Percentiles rank a stretch among this genome's conserved stretches.
These are phyloP conservation scores for Candida verbasci DNA, from an alignment of 805 yeast species.

Conservation along the genomic window DNA sequence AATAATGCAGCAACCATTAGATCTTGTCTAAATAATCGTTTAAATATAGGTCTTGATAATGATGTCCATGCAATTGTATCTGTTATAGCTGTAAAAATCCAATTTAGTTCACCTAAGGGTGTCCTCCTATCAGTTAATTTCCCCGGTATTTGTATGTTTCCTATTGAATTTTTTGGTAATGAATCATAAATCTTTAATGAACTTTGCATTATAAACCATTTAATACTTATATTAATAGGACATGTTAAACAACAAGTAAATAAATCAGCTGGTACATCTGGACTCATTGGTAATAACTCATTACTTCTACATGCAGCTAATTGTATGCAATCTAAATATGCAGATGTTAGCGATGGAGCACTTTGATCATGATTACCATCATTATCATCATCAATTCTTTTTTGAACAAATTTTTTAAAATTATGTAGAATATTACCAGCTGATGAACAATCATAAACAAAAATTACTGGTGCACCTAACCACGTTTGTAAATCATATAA, in stretches of 20 bases:
- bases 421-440: conserved; percentile 92
- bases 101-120: conserved; percentile 90
- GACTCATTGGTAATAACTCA: conserved; percentile 87
- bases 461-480: conserved; percentile 97
- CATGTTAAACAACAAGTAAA: conserved; percentile 94
- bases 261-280: conserved; percentile 91
- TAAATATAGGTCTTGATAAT: conserved; percentile 81
- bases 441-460: conserved; percentile 89
- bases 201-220: conserved; percentile 86
- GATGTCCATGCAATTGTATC: conserved; percentile 98
- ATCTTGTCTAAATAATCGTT: conserved; percentile 88
- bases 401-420: conserved; percentile 85
- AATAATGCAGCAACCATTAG: conserved; percentile 94
- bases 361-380: conserved; percentile 49
- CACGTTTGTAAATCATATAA: conserved; percentile 93
- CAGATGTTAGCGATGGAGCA: conserved; percentile 59
- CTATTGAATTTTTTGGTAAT: conserved; percentile 44
- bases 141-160: conserved; percentile 77
- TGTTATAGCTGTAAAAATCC: conserved; percentile 97
- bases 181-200: conserved; percentile 51
- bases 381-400: conserved; percentile 81
- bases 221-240: conserved; percentile 89
- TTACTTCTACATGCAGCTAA: conserved; percentile 87
- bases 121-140: conserved; percentile 88
- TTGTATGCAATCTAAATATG: conserved; percentile 84